phyloP scores from a whole-genome alignment of 352 stramenopile species.

The Globisporangium perplexum region DNA sequence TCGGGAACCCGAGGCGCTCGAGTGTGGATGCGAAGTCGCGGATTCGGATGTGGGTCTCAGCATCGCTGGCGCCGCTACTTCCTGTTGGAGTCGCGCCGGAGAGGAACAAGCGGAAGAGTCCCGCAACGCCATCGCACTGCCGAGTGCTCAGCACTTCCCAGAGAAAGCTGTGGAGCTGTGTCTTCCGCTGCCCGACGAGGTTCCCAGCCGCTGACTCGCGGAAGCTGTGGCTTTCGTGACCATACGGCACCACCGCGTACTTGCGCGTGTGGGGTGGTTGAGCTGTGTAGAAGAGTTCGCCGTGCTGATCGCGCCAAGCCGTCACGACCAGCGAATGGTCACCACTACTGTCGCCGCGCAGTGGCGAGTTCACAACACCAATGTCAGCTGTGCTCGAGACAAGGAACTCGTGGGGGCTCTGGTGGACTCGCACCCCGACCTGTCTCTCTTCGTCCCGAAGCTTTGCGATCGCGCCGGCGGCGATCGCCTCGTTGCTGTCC shows the following conservation, averaged over 20 bases:
- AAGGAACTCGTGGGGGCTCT: slow-evolving; percentile 3
- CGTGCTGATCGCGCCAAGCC: slow-evolving; percentile 20
- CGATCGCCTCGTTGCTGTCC: not conserved
- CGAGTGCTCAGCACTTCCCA: slow-evolving; percentile 16
- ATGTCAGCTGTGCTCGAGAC: not conserved
- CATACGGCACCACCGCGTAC: slow-evolving; percentile 13
- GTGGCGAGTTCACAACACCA: no score
- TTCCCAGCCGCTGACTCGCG: slow-evolving; percentile 20
- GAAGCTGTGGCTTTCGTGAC: slow-evolving; percentile 28
- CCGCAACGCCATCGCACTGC: slow-evolving; percentile 9
- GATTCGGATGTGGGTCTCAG: not conserved
- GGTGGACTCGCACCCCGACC: not conserved
- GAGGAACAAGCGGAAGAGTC: slow-evolving; percentile 18
- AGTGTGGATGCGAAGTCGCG: slow-evolving; percentile 12
- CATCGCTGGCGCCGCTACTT: no score
- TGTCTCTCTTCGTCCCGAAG: not conserved
- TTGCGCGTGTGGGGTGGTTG: slow-evolving; percentile 5
- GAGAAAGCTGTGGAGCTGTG: slow-evolving; percentile 21
- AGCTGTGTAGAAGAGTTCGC: slow-evolving; percentile 26
- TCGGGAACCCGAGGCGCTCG: slow-evolving; percentile 15
- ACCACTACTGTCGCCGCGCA: not conserved
- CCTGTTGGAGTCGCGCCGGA: no score
- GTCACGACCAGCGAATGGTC: slow-evolving; percentile 14
- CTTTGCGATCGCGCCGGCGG: no score
- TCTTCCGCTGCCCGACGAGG: slow-evolving; percentile 17